phyloP scores from a whole-genome alignment of 1,284 basidiomycete genomes.

The Rhodotorula sp. region DNA sequence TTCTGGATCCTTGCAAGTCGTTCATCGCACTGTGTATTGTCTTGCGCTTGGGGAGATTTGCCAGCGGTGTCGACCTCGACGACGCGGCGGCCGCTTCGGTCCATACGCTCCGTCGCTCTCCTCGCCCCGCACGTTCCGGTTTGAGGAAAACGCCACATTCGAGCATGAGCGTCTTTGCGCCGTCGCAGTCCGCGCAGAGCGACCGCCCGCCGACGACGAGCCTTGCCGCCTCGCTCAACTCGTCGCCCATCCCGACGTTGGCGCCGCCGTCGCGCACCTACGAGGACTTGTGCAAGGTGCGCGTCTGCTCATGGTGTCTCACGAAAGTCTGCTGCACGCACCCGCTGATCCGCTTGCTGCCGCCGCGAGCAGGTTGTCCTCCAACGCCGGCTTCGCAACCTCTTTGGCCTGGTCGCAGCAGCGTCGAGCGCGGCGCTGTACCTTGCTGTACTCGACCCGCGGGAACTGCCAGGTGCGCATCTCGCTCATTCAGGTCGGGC shows the following conservation, averaged over 20 bases:
- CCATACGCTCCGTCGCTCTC: neutral
- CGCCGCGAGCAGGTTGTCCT: conserved; percentile 28
- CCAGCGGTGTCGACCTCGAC: too few species aligned
- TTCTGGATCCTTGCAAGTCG: too few species aligned
- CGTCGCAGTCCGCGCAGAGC: neutral
- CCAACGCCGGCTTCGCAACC: conserved; percentile 25
- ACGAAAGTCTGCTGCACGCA: rapidly evolving
- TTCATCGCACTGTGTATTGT: too few species aligned
- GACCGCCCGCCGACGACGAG: conserved; percentile 18
- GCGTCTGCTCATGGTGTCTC: neutral
- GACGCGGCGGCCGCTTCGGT: too few species aligned
- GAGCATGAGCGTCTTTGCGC: conserved; percentile 22
- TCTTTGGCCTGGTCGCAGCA: conserved; percentile 20
- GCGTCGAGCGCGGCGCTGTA: conserved; percentile 14
- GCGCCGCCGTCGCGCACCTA: conserved; percentile 16
- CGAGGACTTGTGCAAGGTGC: conserved; percentile 33
- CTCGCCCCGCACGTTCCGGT: neutral
- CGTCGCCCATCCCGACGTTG: neutral
- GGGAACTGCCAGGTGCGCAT: conserved; percentile 22
- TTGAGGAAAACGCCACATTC: rapidly evolving
- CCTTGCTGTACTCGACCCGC: conserved; percentile 27
- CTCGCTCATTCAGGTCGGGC: rapidly evolving
- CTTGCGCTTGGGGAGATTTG: too few species aligned
- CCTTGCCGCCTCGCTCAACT: conserved; percentile 15
- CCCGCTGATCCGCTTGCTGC: neutral